Evolutionary conservation across 163 green algal species (phyloP), one percentile per base, ranked within the genome.

Genomic region (Volvox carteri): DNA sequence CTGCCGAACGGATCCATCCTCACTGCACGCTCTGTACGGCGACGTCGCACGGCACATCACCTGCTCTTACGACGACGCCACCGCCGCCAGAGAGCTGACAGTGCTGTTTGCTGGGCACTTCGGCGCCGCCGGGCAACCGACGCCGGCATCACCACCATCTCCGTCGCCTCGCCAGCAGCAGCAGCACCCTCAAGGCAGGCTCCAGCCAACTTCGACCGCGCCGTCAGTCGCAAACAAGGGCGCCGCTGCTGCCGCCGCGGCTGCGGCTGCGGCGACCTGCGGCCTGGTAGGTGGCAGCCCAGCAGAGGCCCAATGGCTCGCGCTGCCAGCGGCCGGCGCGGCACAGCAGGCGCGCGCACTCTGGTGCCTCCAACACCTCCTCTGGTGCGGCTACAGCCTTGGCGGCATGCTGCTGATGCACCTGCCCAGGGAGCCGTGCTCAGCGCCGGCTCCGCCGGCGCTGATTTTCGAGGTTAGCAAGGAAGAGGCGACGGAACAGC

Each of bases 371-470:
- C 84, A 89, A 25, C 84, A 77, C 54, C 72, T 84, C 23, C 21
- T 84, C 67, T 89, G 84, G 84, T 81, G 67, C 28, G 84, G 84
- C 54, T 89, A 84, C 84, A 77, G 72, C 72, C 54, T 89, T 16
- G 70, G 84, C 14, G 68, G 83, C 25, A 12, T 88, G 83, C 83
- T 88, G 48, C 48, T 88, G 68, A 30, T 74, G 23, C 8, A 12
- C 35, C 41, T 67, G 33, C 60, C 79, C 46, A 12, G 6, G 19
- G 72, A 35, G 25, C 18, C 23, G 9, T 8, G 4, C 11, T 12
- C 56, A 30, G 9, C 23, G 46, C 4, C 30, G 16, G 19, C 35
- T 39, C 56, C 8, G 25, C 48, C 46, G 50, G 75, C 75, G 52
- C 33, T 88, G 5, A 19, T 88, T 1, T 23, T 81, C 25, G 83